Conservation (phyloP, 129 eudicot genomes). For the Apium graveolens region DNA sequence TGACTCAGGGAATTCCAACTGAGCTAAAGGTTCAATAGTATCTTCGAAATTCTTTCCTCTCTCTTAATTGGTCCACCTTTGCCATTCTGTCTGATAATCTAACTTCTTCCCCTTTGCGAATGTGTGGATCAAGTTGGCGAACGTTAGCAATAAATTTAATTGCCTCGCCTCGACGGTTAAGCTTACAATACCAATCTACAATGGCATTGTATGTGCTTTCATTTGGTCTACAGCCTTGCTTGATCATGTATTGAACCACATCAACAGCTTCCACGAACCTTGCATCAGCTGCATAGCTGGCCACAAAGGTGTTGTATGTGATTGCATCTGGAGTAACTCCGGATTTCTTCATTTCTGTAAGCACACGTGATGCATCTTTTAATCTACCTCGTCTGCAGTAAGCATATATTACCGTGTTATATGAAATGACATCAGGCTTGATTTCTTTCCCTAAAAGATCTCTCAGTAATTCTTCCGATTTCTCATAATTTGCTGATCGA, state of each 20-base stretch:
- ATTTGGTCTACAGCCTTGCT: conserved; percentile 73
- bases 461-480: conserved; percentile 62
- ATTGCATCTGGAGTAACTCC: conserved; percentile 64
- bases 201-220: conserved; percentile 66
- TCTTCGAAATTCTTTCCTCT: background rate
- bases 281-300: conserved; percentile 63
- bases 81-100: conserved; percentile 34
- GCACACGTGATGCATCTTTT: conserved; percentile 71
- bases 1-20: background rate
- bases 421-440: conserved; percentile 73
- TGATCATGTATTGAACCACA: conserved; percentile 74
- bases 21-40: background rate
- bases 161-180: conserved; percentile 62
- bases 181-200: conserved; percentile 78
- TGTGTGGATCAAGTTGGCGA: conserved; percentile 54
- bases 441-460: conserved; percentile 52
- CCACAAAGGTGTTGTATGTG: conserved; percentile 76
- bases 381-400: conserved; percentile 71
- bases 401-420: conserved; percentile 77
- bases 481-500: conserved; percentile 55
- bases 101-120: conserved; percentile 57
- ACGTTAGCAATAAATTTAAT: conserved; percentile 43
- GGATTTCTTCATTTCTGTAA: conserved; percentile 50
- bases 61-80: background rate
- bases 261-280: conserved; percentile 80